Evolutionary conservation across 2,329 filamentous ascomycete species (phyloP), one percentile per base, ranked within the genome.

Genomic region (Monilinia aucupariae): DNA sequence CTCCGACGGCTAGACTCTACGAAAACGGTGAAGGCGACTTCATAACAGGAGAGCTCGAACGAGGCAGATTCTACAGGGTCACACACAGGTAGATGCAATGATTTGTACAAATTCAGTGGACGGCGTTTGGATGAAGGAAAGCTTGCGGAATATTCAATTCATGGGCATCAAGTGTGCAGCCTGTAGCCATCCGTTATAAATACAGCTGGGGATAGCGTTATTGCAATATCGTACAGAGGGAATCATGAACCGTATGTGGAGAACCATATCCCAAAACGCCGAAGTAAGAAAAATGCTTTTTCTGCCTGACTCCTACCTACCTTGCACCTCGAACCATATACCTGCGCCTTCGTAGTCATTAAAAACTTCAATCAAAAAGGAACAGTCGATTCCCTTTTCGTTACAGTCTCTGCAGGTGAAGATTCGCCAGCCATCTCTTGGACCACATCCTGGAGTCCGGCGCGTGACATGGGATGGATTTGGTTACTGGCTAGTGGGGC

Each of bases 321-420:
- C 51, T 39, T 51, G 47, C 34, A 51, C 56, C 45, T 49, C 30
- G 17, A 45, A 30, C 22, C 50, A 66, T 66, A 59, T 69, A 68
- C 69, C 61, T 70, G 53, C 63, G 54, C 66, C 66, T 62, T 71
- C 68, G 67, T 69, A 64, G 67, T 70, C 68, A 59, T 68, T 67
- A 45, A 68, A 64, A 60, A 67, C 54, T 34, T 55, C 45, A 37
- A 34, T 69, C 63, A 72, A 63, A 71, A 71, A 22, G 66, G 68
- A 64, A 67, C 66, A 64, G 69, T 66, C 39, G 68, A 45, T 43
- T 60, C 58, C 15, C 47, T 32, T 30, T 60, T 60, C 9, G 32
- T 17, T 17, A 32, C 34, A 50, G n/a, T 41, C 30, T 49, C 60
- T 48, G 45, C 34, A 12, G 60, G 47, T 22, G 60, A 66, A 15